Evolutionary conservation across 1,139 yeast species (phyloP).

Genomic region (Candida sanyaensis): DNA sequence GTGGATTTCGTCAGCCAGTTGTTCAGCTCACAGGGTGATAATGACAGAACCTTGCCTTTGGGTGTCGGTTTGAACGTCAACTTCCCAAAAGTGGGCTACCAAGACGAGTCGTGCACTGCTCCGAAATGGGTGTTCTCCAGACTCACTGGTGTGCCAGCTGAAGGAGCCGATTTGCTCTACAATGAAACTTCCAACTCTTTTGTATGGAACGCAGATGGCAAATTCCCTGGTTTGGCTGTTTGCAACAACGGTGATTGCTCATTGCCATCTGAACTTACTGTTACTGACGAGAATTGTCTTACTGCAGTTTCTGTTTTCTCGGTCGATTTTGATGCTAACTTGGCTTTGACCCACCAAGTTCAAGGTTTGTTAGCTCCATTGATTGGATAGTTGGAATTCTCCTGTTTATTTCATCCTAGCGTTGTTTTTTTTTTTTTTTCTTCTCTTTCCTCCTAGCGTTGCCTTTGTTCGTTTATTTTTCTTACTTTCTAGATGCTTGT

Average conservation of each 20-base stretch:
- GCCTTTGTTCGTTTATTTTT: background rate
- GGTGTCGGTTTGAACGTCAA: conserved; percentile 46
- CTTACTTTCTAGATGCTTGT: no score
- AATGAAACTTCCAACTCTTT: conserved; percentile 32
- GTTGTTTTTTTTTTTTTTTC: background rate
- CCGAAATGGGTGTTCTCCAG: conserved; percentile 41
- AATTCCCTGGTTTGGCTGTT: conserved; percentile 14
- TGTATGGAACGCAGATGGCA: conserved; percentile 20
- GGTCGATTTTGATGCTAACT: conserved; percentile 44
- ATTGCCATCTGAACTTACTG: conserved; percentile 36
- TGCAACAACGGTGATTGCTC: conserved; percentile 38
- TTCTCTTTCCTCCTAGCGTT: background rate
- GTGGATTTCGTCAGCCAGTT: conserved; percentile 33
- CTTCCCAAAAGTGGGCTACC: conserved; percentile 42
- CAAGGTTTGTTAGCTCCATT: background rate
- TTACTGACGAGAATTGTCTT: conserved; percentile 28
- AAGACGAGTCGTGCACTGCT: conserved; percentile 30
- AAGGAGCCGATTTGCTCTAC: conserved; percentile 30
- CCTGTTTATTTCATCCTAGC: background rate
- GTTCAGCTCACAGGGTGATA: conserved; percentile 33
- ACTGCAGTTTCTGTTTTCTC: conserved; percentile 40
- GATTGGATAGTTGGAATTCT: background rate
- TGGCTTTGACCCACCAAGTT: conserved; percentile 23
- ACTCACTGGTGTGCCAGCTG: conserved; percentile 35
- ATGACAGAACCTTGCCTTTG: conserved; percentile 35